Conservation (phyloP, 345 rosid genomes). For the Eucalyptus cloeziana region DNA sequence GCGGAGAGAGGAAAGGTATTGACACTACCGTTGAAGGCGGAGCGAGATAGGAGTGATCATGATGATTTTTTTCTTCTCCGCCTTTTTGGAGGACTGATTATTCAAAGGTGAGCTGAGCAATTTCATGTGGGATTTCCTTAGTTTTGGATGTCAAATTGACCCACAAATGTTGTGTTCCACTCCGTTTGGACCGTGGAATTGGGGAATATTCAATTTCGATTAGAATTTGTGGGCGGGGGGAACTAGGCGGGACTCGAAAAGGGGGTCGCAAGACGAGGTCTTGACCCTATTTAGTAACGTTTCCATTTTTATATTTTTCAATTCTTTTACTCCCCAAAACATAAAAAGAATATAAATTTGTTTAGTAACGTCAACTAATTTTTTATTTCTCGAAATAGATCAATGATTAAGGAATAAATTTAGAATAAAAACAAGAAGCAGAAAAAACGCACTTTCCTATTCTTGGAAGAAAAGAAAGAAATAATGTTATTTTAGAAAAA, state of each 20-base stretch:
- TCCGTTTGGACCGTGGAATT: background rate
- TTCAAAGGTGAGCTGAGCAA: background rate
- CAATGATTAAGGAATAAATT: too few species aligned
- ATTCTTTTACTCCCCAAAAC: too few species aligned
- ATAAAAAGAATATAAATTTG: too few species aligned
- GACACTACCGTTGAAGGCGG: background rate
- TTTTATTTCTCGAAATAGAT: too few species aligned
- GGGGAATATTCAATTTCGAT: background rate
- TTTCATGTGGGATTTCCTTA: background rate
- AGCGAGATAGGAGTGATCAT: accelerated
- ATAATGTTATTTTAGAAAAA: too few species aligned
- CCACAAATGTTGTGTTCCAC: background rate
- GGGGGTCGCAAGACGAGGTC: accelerated
- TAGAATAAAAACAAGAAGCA: too few species aligned
- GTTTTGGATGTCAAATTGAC: background rate
- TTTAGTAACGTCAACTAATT: accelerated
- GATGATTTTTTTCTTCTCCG: background rate
- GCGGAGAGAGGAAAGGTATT: background rate
- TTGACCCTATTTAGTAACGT: background rate
- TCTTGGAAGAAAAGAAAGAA: accelerated
- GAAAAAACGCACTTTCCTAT: too few species aligned
- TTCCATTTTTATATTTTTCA: too few species aligned
- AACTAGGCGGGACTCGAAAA: too few species aligned
- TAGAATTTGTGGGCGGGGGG: background rate
- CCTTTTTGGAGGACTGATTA: background rate